These are phyloP conservation scores for Salix suchowensis DNA, from an alignment of 345 rosid genomes.

Conservation along the genomic window DNA sequence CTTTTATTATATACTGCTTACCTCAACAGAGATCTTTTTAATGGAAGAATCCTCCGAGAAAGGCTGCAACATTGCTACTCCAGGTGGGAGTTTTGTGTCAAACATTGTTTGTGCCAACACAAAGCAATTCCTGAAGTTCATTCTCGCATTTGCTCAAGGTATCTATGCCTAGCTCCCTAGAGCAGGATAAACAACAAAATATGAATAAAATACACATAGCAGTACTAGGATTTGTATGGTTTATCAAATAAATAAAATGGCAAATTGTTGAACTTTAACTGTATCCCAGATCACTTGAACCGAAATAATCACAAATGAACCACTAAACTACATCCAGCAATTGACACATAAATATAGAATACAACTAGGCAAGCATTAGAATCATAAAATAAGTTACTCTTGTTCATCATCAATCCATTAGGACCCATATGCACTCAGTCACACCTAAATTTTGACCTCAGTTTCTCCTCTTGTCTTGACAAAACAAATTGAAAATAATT, in stretches of 20 bases:
- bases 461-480: constrained; percentile 6
- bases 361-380: not conserved
- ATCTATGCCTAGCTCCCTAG: constrained; percentile 78
- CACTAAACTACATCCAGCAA: not conserved
- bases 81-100: constrained; percentile 82
- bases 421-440: not conserved
- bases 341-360: not conserved
- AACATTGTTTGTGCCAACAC: constrained; percentile 79
- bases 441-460: not conserved
- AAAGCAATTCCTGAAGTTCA: constrained; percentile 67
- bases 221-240: not conserved
- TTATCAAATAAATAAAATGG: not conserved
- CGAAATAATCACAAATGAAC: not conserved
- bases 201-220: constrained; percentile 7
- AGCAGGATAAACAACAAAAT: constrained; percentile 2
- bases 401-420: constrained; percentile 1
- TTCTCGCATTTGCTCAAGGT: constrained; percentile 55
- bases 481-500: not conserved
- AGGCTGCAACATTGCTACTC: constrained; percentile 74
- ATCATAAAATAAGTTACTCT: not conserved
- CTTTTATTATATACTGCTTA: constrained; percentile 10
- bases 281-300: not conserved
- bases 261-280: not conserved
- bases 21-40: constrained; percentile 73
- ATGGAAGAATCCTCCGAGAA: constrained; percentile 78